Evolutionary conservation across 2,329 filamentous ascomycete species (phyloP), one percentile per base, ranked within the genome.

Genomic region (Arthrobotrys megalospora): DNA sequence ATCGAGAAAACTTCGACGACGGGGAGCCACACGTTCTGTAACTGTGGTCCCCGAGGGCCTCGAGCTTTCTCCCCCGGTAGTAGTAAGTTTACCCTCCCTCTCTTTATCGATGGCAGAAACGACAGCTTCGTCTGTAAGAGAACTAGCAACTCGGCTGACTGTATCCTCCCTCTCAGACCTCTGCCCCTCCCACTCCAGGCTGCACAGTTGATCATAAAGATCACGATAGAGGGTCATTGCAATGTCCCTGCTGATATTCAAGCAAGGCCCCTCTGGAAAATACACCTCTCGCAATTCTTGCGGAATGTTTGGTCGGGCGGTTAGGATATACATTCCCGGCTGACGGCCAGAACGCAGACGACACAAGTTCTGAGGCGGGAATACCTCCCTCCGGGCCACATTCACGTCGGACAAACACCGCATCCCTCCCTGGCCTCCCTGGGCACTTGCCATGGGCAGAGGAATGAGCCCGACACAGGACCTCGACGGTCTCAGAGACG

Each of bases 311-410:
- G 28, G 24, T 6, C 28, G 45, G 0, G 52, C 52, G 6, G 45
- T 14, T 3, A 69, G 43, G 1, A 41, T 60, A 12, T 34, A 69
- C 19, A 50, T 32, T 11, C 52, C 43, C 4, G 16, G 41, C 11
- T 24, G 36, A 8, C 34, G 12, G n/a, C 58, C 28, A 2, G 6
- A 7, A 12, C 52, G 36, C 24, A 69, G 10, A n/a, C 5, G 28
- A n/a, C 66, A 69, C n/a, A 69, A 34, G 43, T 50, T 60, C 7
- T 69, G 52, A 7, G 66, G 66, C 4, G 66, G 66, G 14, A 60
- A 69, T 4, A 41, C 38, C 21, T 32, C 24, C 19, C 48, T 34
- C 0, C 28, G 32, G 10, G 21, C n/a, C 3, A 12, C 21, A 7
- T 3, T 16, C 12, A 11, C 21, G 11, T 58, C 48, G 7, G 64